Evolutionary conservation across 2,329 filamentous ascomycete species (phyloP).

Genomic region (Elsinoe necatrix): DNA sequence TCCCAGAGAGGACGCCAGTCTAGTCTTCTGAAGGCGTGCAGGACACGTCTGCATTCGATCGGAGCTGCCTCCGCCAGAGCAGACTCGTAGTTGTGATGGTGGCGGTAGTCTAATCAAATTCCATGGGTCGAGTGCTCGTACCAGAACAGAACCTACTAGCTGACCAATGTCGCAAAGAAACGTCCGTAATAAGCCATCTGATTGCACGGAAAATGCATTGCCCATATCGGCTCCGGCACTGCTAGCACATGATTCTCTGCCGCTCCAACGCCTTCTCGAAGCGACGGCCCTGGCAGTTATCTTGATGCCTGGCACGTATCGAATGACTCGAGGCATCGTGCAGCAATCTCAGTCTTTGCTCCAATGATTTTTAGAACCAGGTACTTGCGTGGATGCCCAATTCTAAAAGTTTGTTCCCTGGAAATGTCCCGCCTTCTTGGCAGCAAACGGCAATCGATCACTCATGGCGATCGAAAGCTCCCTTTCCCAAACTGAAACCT

Average conservation of each 20-base stretch:
- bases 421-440: slow-evolving; percentile 13
- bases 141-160: not conserved
- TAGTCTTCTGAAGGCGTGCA: not conserved
- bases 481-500: slow-evolving; percentile 2
- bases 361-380: not conserved
- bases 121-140: not conserved
- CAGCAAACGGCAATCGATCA: slow-evolving; percentile 3
- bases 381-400: slow-evolving; percentile 1
- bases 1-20: not conserved
- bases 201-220: not conserved
- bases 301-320: not conserved
- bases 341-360: not conserved
- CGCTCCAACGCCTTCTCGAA: slow-evolving; percentile 10
- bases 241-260: not conserved
- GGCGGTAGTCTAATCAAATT: not conserved
- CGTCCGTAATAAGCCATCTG: not conserved
- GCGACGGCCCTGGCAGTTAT: slow-evolving; percentile 2
- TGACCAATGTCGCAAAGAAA: not conserved
- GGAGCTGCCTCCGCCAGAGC: not conserved
- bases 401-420: not conserved
- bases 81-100: not conserved
- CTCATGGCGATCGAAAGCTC: slow-evolving; percentile 8
- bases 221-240: not conserved
- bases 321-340: not conserved
- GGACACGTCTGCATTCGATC: not conserved